phyloP scores from a whole-genome alignment of 768 basidiomycete species.

The Chalciporus chontae region DNA sequence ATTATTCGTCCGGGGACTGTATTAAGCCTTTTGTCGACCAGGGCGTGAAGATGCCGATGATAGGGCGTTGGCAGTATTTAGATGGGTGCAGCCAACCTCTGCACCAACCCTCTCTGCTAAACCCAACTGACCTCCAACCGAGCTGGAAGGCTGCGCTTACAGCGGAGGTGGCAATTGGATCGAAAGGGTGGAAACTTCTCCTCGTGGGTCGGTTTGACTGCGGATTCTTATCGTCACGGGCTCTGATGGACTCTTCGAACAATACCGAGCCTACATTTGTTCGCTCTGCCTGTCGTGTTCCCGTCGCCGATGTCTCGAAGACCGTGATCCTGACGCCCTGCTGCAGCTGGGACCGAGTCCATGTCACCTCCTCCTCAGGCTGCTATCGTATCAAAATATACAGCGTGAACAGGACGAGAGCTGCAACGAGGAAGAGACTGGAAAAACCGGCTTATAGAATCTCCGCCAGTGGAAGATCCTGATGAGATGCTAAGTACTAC shows the following conservation, averaged over 20 bases:
- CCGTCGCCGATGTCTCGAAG: too few species aligned
- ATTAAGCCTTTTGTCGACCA: too few species aligned
- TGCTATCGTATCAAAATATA: slow-evolving; percentile 53
- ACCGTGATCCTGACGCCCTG: background rate
- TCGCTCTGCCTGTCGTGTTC: slow-evolving; percentile 40
- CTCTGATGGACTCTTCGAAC: slow-evolving; percentile 42
- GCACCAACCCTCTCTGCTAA: too few species aligned
- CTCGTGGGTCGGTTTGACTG: slow-evolving; percentile 1
- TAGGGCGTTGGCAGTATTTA: too few species aligned
- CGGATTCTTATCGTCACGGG: background rate
- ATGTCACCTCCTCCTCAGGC: slow-evolving; percentile 53
- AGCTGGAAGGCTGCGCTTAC: slow-evolving; percentile 43
- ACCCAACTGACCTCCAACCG: too few species aligned
- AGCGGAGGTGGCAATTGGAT: slow-evolving; percentile 52
- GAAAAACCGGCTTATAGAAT: slow-evolving; percentile 36
- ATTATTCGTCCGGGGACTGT: too few species aligned
- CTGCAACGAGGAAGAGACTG: slow-evolving; percentile 42
- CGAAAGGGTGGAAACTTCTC: slow-evolving; percentile 51
- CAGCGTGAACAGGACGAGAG: slow-evolving; percentile 44
- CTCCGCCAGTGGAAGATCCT: too few species aligned
- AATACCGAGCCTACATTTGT: slow-evolving; percentile 56
- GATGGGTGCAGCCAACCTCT: too few species aligned
- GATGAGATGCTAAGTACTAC: too few species aligned
- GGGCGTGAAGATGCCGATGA: too few species aligned
- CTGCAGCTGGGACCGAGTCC: slow-evolving; percentile 47